Evolutionary conservation across 2,329 filamentous ascomycete species (phyloP), one percentile per base, ranked within the genome.

Genomic region (Xylaria multiplex): DNA sequence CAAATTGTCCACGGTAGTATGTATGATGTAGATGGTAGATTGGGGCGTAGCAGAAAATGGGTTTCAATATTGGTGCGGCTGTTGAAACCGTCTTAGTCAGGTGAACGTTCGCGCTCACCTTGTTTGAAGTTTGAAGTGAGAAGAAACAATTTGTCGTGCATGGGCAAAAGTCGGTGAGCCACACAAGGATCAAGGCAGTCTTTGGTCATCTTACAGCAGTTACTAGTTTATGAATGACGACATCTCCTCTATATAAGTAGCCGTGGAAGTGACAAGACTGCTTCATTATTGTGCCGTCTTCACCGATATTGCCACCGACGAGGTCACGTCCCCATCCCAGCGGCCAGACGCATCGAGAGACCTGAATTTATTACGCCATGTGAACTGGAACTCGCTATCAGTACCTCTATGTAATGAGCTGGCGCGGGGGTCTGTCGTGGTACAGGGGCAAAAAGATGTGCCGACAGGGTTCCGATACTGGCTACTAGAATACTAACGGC

Each of bases 161-260:
- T 66, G 61, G 69, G 50, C 66, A 75, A 75, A 75, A 75, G 74
- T 75, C 74, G 74, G 74, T 75, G 74, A 75, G 69, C 68, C 58
- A 60, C 71, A 68, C 64, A 68, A 64, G 67, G 57, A 24, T 49
- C 45, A 45, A 56, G 53, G 24, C 37, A 43, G 40, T 57, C 27
- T 35, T 40, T 45, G 37, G 37, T 46, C 24, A 24, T 55, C 54
- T 48, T 13, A 37, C 37, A 35, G 30, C 46, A 8, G 30, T 32
- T 43, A 30, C 24, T n/a, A 37, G 46, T 46, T 45, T 16, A 46
- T 49, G 30, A 35, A 46, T 57, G 56, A 64, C 57, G 52, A 46
- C 52, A 67, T 61, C 19, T 30, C n/a, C n/a, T 32, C 24, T 30
- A 40, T 59, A 43, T 37, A 50, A 27, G 24, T 6, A 30, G 30